Base-by-base conservation (phyloP, 148 eudicot genomes). In the Nepenthes gracilis region DNA sequence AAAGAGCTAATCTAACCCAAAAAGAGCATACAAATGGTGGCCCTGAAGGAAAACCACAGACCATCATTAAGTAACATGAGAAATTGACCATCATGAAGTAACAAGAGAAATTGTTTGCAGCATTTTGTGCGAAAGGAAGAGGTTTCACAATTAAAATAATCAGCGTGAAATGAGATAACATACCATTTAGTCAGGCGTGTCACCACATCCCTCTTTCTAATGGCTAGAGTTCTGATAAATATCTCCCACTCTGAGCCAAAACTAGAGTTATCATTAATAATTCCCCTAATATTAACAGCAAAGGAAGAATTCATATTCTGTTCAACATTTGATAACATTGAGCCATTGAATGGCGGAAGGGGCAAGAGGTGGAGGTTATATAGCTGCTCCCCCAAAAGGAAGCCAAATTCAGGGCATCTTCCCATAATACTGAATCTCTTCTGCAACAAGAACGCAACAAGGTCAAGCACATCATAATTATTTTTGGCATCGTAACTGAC, bases 341-440 rank as follows among this genome's bases (percentile, higher is more conserved):
- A 72, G 57, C 69, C 71, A 62, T 69, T 73, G 43, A 67, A 63
- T 64, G 78, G 63, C 40, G 88, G 96, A 62, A 78, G 54, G 58
- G 94, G 96, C 78, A 92, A 52, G 59, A 64, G 58, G 62, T 86
- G 91, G 70, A 92, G 94, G 76, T 81, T 75, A 51, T 60, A 85
- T 57, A 92, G 70, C 72, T 88, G 86, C 75, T 92, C 78, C 35
- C 98, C 96, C 70, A 92, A 52, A 92, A 92, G n/a, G 91, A 92
- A 75, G 98, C 94, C 65, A 92, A 76, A 75, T 76, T 77, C 52
- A 82, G 70, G 55, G 74, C 58, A 47, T 84, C 95, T 64, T 84
- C 80, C 80, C 68, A 74, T 47, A 86, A 84, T 45, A 92, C 64
- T 36, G 71, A 70, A 70, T 85, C 83, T 64, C 88, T 77, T 72